Evolutionary conservation across 371 early-diverging fungal genomes (phyloP).

Genomic region (Mucor mucedo): DNA sequence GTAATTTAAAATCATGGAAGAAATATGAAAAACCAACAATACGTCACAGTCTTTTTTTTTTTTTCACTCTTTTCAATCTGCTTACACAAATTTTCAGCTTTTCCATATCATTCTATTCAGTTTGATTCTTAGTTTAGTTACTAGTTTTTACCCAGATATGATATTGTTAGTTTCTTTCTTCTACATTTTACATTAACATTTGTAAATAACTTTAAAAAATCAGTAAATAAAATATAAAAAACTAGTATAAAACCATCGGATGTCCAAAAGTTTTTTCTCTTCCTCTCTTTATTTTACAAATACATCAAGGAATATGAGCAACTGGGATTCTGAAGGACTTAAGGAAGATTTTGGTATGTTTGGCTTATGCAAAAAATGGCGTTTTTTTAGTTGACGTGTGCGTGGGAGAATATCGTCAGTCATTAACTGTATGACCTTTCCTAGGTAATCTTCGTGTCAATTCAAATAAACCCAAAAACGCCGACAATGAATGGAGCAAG

Average conservation of each 20-base stretch:
- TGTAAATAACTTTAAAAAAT: background rate
- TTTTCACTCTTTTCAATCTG: background rate
- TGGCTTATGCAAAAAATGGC: background rate
- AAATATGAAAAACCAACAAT: background rate
- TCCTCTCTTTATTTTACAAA: background rate
- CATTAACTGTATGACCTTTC: background rate
- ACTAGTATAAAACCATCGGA: background rate
- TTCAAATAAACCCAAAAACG: background rate
- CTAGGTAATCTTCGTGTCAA: conserved; percentile 12
- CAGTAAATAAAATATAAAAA: background rate
- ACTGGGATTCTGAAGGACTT: conserved; percentile 16
- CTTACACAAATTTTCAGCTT: too few species aligned
- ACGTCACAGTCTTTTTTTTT: background rate
- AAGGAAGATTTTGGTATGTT: conserved; percentile 17
- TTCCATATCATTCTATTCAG: too few species aligned
- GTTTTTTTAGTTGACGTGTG: background rate
- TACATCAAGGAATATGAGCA: conserved; percentile 12
- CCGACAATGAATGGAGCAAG: conserved; percentile 11
- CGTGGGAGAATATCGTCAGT: background rate
- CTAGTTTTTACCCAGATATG: background rate
- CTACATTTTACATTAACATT: background rate
- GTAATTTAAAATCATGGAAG: background rate
- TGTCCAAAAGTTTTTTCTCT: background rate
- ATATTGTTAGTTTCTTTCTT: background rate
- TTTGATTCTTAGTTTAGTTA: background rate